These are phyloP conservation scores for Thielaviopsis cerberus DNA, from an alignment of 2,329 filamentous ascomycete genomes.

Conservation along the genomic window DNA sequence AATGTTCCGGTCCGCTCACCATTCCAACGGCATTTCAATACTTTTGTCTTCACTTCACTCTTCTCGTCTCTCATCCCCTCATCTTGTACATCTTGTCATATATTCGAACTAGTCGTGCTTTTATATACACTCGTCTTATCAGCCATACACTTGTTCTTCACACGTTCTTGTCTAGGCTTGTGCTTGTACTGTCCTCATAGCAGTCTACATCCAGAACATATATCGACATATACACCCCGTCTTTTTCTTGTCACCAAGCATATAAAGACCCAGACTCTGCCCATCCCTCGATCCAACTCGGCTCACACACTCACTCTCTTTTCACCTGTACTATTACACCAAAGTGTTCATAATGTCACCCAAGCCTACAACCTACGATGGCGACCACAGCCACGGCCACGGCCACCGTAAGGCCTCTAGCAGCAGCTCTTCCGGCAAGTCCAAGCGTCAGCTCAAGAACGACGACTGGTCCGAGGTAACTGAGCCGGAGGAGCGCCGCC, in stretches of 20 bases:
- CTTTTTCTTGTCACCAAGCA: too few relatives aligned
- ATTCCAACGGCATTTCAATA: not conserved
- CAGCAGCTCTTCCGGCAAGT: conserved; percentile 16
- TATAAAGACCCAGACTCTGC: too few relatives aligned
- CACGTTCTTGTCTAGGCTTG: not conserved
- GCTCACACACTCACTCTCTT: not conserved
- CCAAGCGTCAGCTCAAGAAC: conserved; percentile 22
- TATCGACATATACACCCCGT: too few relatives aligned
- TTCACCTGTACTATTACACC: not conserved
- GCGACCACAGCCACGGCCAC: not conserved
- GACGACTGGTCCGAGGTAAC: conserved; percentile 53
- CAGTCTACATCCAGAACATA: too few relatives aligned
- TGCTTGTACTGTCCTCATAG: too few relatives aligned
- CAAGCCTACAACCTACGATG: conserved; percentile 18
- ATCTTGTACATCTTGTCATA: not conserved
- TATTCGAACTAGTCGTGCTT: not conserved
- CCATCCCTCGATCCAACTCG: too few relatives aligned
- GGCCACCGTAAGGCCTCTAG: not conserved
- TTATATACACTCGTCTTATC: not conserved
- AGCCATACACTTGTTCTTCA: not conserved
- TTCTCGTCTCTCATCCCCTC: not conserved
- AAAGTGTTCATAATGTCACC: conserved; percentile 15
- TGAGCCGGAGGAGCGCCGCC: conserved; percentile 51
- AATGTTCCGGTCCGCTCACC: not conserved
- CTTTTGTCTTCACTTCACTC: not conserved